Percentiles rank a stretch among this genome's conserved stretches.
phyloP scores from a whole-genome alignment of 164 flowering plant species.

The Liquidambar formosana region DNA sequence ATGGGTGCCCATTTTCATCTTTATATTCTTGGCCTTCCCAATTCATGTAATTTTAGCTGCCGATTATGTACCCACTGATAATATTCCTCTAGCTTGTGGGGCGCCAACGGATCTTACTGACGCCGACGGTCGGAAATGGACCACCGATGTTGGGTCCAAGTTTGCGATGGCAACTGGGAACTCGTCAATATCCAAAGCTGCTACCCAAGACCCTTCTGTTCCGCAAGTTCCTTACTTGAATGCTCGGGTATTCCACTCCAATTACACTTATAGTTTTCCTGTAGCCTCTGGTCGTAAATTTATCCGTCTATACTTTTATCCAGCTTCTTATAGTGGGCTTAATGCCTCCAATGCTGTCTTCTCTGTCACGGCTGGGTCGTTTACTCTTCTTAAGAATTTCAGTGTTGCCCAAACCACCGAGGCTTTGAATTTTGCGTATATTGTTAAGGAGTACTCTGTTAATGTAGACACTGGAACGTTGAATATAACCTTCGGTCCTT shows the following conservation, averaged over 20 bases:
- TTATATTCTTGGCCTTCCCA: slow-evolving; percentile 18
- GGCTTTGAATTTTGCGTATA: slow-evolving; percentile 57
- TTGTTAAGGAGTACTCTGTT: slow-evolving; percentile 66
- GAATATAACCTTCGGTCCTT: slow-evolving; percentile 63
- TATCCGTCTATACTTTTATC: slow-evolving; percentile 71
- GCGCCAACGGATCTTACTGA: slow-evolving; percentile 41
- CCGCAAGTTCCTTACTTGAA: slow-evolving; percentile 74
- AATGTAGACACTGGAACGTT: slow-evolving; percentile 45
- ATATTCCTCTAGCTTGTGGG: slow-evolving; percentile 66
- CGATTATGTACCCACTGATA: slow-evolving; percentile 53
- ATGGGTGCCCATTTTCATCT: slow-evolving; percentile 2
- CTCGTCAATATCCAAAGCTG: slow-evolving; percentile 43
- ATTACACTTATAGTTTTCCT: slow-evolving; percentile 71
- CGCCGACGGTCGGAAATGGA: slow-evolving; percentile 63
- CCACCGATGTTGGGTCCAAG: slow-evolving; percentile 61
- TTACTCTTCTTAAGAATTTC: slow-evolving; percentile 67
- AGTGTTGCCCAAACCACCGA: slow-evolving; percentile 61
- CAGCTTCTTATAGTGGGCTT: slow-evolving; percentile 43
- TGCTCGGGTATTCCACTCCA: slow-evolving; percentile 61
- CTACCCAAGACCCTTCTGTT: slow-evolving; percentile 63
- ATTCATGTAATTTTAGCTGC: slow-evolving; percentile 28
- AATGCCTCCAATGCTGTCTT: slow-evolving; percentile 56
- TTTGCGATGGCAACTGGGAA: slow-evolving; percentile 32
- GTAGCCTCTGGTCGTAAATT: slow-evolving; percentile 73
- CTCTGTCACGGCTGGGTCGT: slow-evolving; percentile 48